Conservation (phyloP, 2,329 filamentous ascomycete genomes). For the Zymoseptoria pseudotritici region DNA sequence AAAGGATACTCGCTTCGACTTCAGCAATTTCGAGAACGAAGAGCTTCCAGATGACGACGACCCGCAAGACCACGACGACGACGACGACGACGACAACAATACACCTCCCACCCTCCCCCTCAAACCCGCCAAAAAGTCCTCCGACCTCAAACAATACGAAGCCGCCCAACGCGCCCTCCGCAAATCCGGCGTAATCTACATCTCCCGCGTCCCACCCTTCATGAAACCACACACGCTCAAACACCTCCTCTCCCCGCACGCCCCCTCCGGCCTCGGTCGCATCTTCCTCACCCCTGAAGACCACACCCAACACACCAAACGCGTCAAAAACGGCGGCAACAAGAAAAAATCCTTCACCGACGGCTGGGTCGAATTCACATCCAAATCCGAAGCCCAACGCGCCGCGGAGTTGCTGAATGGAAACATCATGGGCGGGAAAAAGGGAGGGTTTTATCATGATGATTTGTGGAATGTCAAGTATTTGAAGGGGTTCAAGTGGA, state of each 20-base stretch:
- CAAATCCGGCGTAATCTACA: constrained; percentile 73
- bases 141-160: constrained; percentile 62
- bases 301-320: constrained; percentile 55
- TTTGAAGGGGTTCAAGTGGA: constrained; percentile 78
- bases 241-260: constrained; percentile 67
- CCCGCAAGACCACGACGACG: constrained; percentile 7
- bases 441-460: constrained; percentile 74
- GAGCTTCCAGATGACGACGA: constrained; percentile 19
- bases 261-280: constrained; percentile 57
- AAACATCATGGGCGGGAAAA: constrained; percentile 73
- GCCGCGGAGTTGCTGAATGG: constrained; percentile 70
- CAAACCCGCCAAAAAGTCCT: constrained; percentile 19
- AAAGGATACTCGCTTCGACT: constrained; percentile 11
- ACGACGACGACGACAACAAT: constrained; percentile 15
- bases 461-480: constrained; percentile 83
- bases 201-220: constrained; percentile 78
- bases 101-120: background rate
- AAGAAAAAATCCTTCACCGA: constrained; percentile 76
- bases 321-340: constrained; percentile 68
- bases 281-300: constrained; percentile 76
- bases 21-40: constrained; percentile 18
- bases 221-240: constrained; percentile 78
- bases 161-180: constrained; percentile 57
- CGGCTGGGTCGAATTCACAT: constrained; percentile 77
- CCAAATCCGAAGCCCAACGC: constrained; percentile 70